Conservation (phyloP, 176 grass and related monocot species). For the Bothriochloa decipiens region DNA sequence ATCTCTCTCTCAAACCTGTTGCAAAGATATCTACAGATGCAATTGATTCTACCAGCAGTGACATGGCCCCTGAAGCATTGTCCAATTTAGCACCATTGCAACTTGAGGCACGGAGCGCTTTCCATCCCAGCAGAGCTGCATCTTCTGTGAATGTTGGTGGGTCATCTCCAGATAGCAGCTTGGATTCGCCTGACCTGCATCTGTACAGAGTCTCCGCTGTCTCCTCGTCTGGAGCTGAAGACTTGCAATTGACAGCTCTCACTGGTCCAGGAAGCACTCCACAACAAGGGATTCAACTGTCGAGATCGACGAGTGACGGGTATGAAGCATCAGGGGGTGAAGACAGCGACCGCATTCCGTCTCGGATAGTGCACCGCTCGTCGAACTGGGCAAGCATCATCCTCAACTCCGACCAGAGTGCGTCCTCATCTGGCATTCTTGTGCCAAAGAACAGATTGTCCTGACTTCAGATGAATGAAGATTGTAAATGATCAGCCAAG, state of each 20-base stretch:
- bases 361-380: slow-evolving; percentile 90
- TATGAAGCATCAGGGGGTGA: slow-evolving; percentile 99
- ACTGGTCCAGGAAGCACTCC: slow-evolving; percentile 48
- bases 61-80: slow-evolving; percentile 49
- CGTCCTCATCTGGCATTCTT: slow-evolving; percentile 41
- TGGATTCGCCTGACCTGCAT: slow-evolving; percentile 94
- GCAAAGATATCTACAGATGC: slow-evolving; percentile 72
- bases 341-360: slow-evolving; percentile 94
- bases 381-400: slow-evolving; percentile 89
- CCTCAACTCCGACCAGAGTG: slow-evolving; percentile 54
- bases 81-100: slow-evolving; percentile 86
- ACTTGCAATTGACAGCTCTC: slow-evolving; percentile 52
- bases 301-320: slow-evolving; percentile 90
- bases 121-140: slow-evolving; percentile 65
- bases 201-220: slow-evolving; percentile 67
- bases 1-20: slow-evolving; percentile 76
- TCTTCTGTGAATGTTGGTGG: slow-evolving; percentile 51
- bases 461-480: slow-evolving; percentile 47
- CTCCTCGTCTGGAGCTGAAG: slow-evolving; percentile 87
- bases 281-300: slow-evolving; percentile 71
- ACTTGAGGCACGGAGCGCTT: slow-evolving; percentile 87
- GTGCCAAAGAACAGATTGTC: slow-evolving; percentile 43
- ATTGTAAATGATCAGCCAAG: slow-evolving; percentile 44
- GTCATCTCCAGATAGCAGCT: slow-evolving; percentile 92
- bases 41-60: slow-evolving; percentile 45